These are phyloP conservation scores for Candida boleticola DNA, from an alignment of 805 yeast species.

Conservation along the genomic window DNA sequence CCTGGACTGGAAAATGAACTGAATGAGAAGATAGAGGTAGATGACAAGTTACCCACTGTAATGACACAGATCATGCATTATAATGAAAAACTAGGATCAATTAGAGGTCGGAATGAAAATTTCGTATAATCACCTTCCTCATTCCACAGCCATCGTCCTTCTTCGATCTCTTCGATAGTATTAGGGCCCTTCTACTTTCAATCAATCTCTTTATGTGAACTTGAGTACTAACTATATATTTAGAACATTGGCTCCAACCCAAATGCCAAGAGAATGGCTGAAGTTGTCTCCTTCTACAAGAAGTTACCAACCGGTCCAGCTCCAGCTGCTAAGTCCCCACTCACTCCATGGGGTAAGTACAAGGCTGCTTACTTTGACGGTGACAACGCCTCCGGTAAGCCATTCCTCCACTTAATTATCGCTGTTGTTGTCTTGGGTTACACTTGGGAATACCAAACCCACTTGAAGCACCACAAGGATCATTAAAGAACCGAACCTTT, in stretches of 20 bases:
- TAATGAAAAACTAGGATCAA: too few species aligned
- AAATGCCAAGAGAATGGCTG: conserved; percentile 93
- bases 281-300: conserved; percentile 94
- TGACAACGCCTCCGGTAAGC: conserved; percentile 80
- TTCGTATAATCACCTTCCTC: too few species aligned
- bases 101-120: too few species aligned
- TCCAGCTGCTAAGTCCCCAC: conserved; percentile 63
- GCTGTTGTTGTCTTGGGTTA: conserved; percentile 76
- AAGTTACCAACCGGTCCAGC: conserved; percentile 93
- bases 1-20: too few species aligned
- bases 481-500: conserved; percentile 7
- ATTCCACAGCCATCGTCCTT: too few species aligned
- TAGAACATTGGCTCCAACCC: conserved; percentile 93
- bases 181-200: too few species aligned
- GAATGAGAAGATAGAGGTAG: too few species aligned
- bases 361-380: conserved; percentile 83
- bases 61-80: too few species aligned
- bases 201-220: too few species aligned
- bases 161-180: too few species aligned
- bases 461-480: conserved; percentile 49
- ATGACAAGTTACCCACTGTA: too few species aligned
- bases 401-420: conserved; percentile 72
- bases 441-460: conserved; percentile 91
- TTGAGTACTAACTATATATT: too few species aligned
- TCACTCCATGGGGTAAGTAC: conserved; percentile 72